phyloP scores from a whole-genome alignment of 2,329 filamentous ascomycete species.

The Dothidotthia symphoricarpi region DNA sequence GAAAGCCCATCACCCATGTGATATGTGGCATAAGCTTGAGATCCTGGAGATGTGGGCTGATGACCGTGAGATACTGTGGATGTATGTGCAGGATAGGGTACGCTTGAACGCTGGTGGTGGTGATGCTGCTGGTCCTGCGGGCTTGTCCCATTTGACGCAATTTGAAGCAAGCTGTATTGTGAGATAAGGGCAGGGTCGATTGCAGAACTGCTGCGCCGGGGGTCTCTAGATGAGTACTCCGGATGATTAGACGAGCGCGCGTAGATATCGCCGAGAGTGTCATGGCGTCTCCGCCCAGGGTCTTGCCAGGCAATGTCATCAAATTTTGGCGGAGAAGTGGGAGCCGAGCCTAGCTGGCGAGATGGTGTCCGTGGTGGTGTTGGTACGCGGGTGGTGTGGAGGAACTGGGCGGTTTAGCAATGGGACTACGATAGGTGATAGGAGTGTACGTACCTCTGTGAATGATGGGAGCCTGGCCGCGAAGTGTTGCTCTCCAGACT shows the following conservation, averaged over 20 bases:
- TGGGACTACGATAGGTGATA: no score
- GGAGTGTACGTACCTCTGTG: slow-evolving; percentile 22
- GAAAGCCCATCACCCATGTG: slow-evolving; percentile 6
- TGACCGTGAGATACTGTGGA: slow-evolving; percentile 21
- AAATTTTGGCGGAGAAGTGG: slow-evolving; percentile 34
- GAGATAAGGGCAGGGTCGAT: slow-evolving; percentile 28
- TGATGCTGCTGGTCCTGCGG: slow-evolving; percentile 6
- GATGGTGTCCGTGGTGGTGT: slow-evolving; percentile 37
- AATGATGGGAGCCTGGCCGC: slow-evolving; percentile 33
- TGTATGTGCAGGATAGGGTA: slow-evolving; percentile 23
- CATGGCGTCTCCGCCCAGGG: slow-evolving; percentile 29
- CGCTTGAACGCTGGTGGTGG: slow-evolving; percentile 31
- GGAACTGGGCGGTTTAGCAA: slow-evolving; percentile 22
- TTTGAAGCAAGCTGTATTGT: slow-evolving; percentile 12
- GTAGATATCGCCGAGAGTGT: slow-evolving; percentile 26
- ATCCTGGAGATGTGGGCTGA: slow-evolving; percentile 29
- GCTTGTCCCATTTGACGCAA: slow-evolving; percentile 5
- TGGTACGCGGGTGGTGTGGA: slow-evolving; percentile 28
- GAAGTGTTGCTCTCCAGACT: slow-evolving; percentile 31
- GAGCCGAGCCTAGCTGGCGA: slow-evolving; percentile 24
- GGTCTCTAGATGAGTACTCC: slow-evolving; percentile 16
- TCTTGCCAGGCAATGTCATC: slow-evolving; percentile 31
- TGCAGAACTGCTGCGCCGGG: slow-evolving; percentile 18
- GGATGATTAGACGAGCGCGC: slow-evolving; percentile 14
- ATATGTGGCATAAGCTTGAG: slow-evolving; percentile 18